Evolutionary conservation across 768 basidiomycete genomes (phyloP).

Genomic region (Serendipita indica): DNA sequence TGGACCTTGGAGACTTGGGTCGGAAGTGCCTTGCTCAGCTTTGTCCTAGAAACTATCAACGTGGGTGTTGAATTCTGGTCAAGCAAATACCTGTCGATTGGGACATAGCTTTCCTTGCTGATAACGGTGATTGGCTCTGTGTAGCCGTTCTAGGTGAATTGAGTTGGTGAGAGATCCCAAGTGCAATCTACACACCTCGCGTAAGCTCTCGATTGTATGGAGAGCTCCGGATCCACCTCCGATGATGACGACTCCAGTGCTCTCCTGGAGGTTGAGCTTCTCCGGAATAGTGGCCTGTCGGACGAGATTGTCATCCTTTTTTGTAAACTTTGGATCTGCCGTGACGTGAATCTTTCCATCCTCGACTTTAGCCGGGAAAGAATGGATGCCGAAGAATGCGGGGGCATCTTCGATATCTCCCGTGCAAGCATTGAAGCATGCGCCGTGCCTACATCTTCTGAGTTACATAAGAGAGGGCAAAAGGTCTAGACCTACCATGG

Average conservation of each 20-base stretch:
- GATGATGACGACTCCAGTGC: slow-evolving; percentile 62
- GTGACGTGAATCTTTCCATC: slow-evolving; percentile 69
- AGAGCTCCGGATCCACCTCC: slow-evolving; percentile 76
- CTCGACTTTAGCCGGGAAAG: slow-evolving; percentile 50
- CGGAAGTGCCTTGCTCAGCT: slow-evolving; percentile 72
- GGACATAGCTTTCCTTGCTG: slow-evolving; percentile 62
- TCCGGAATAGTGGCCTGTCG: slow-evolving; percentile 44
- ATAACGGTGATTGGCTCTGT: slow-evolving; percentile 61
- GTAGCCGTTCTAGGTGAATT: slow-evolving; percentile 49
- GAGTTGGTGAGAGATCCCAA: background rate
- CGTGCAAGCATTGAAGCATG: slow-evolving; percentile 76
- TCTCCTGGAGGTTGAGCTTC: slow-evolving; percentile 30
- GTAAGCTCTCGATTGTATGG: slow-evolving; percentile 61
- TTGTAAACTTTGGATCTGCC: slow-evolving; percentile 44
- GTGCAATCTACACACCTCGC: slow-evolving; percentile 41
- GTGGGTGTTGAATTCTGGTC: background rate
- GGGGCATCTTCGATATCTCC: slow-evolving; percentile 89
- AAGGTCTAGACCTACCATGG: background rate
- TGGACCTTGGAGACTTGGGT: slow-evolving; percentile 67
- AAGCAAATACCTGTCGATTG: slow-evolving; percentile 57
- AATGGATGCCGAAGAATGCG: slow-evolving; percentile 63
- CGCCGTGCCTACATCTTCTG: slow-evolving; percentile 19
- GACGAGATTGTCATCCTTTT: slow-evolving; percentile 45
- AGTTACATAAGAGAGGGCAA: background rate
- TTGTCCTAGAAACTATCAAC: slow-evolving; percentile 39